Base-by-base conservation (phyloP, 345 rosid genomes). In the Turnera subulata region DNA sequence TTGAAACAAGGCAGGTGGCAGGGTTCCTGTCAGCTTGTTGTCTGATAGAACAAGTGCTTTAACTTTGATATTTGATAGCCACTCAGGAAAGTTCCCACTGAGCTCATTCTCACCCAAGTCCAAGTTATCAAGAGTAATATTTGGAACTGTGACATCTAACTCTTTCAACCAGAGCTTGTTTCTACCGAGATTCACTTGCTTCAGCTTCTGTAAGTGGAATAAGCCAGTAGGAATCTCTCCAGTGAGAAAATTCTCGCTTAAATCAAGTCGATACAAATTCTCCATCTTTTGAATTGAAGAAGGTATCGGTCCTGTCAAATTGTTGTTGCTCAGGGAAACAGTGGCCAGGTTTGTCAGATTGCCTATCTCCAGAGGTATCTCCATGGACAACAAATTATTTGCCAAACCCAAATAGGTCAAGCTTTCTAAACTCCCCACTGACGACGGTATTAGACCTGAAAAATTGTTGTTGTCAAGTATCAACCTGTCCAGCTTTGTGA, bases 191-290 rank as follows among this genome's bases (percentile, higher is more conserved):
- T 17, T 9, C 25, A 45, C 18, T 1, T 58, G 17, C 10, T 0
- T 6, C 43, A 46, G 13, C 21, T 46, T 38, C 50, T 55, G 42
- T n/a, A 67, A 53, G 59, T 47, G 51, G 5, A 67, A 60, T 35
- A 70, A 26, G 73, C 67, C 66, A 11, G 16, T 20, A 18, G 67
- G 76, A 20, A 71, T 47, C 4, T 59, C 76, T 6, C 70, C 73
- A 6, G 64, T 38, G 15, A 68, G 46, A 25, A 18, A 33, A 61
- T 73, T 73, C 7, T 53, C n/a, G 1, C 51, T 24, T 37, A 73
- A 38, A 18, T 32, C 47, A 47, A 68, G 50, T 10, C 40, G 19
- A 19, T 16, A 53, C 44, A 69, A 10, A 16, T 63, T 37, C 16
- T 17, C 43, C 67, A 54, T 16, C 11, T 60, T 64, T 58, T 6